Evolutionary conservation across 441 rosid species (phyloP), one percentile per base, ranked within the genome.

Genomic region (Erodium moschatum): DNA sequence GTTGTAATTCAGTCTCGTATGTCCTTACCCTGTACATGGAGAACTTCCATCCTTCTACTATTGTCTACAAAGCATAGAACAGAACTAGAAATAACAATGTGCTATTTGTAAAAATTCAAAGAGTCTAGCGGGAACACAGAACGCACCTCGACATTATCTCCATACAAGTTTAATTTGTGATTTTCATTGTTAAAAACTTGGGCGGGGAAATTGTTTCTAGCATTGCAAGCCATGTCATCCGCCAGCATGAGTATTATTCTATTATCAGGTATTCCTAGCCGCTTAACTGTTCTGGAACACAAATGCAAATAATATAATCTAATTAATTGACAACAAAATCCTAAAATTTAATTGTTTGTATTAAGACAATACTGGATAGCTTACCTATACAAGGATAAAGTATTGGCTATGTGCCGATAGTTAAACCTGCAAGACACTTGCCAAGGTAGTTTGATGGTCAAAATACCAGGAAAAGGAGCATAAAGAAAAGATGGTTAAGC

Each of bases 171-270:
- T 75, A 88, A 90, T 64, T 85, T 80, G 69, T 91, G 99, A 75
- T 94, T 91, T 72, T 94, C 97, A 71, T 89, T 94, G 81, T 91
- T 94, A 76, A 94, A 94, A 68, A 91, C 99, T 84, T 94, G 97
- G 46, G 99, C 99, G 68, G 97, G 99, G 67, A 81, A 88, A 77
- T 89, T 87, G 74, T 91, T 94, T 82, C 99, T 85, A 63, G 96
- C 77, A 81, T 94, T 94, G 75, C 97, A 94, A 31, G 97, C 97
- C 97, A 94, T 91, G 71, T 94, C 97, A 88, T 94, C 99, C 1
- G 95, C 97, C 75, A 91, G 85, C 97, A 94, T 91, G 10, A 91
- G 88, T 70, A 94, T 89, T 0, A 91, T 94, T 84, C 96, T 85
- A 75, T 94, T 97, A 75, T 94, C 97, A 24, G 97, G 96, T 69